Base-by-base conservation (phyloP, 169 alveolate species). In the Eimeria necatrix region DNA sequence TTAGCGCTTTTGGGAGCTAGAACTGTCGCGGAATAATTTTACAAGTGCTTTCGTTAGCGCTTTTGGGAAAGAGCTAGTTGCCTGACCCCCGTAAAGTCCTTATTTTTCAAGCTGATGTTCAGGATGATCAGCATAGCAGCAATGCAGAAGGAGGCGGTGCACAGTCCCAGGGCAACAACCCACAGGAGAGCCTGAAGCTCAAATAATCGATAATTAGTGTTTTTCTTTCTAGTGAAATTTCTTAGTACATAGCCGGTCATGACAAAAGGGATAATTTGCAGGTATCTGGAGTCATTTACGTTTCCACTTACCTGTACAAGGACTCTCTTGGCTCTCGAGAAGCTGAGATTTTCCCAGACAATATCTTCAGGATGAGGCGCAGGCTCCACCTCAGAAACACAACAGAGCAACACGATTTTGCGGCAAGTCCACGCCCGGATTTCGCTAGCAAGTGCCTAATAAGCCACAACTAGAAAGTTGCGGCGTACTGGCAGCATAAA, bases 371-470 rank as follows among this genome's bases (percentile, higher is more conserved):
- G 93, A 41, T 60, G 78, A 41, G 93, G 93, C 59, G 93, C 93
- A 5, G 93, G 93, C 46, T 85, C 93, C 93, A 85, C 93, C 93
- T 85, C 48, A 85, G 93, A 68, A 61, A 60, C 93, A 59, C 93
- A 46, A 18, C 86, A 49, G 64, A 53, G 24, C 8, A 56, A 46
- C 32, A 61, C 26, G 81, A 22, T 61, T 61, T 85, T 60, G 80
- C 32, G 16, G 64, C 0, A n/a, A 41, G 22, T 52, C 51, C 41
- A 32, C 41, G 0, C 41, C 41, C 41, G 0, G 41, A 32, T 32
- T 32, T 32, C 41, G 41, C 41, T 32, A 32, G 41, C 41, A 32
- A 32, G 41, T 32, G 41, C 41, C 41, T 32, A 0, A 32, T 32
- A 32, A 32, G 41, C 41, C 41, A 32, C 41, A 32, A 32, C 3